phyloP scores from a whole-genome alignment of 441 rosid genomes.

The Macaranga tanarius region DNA sequence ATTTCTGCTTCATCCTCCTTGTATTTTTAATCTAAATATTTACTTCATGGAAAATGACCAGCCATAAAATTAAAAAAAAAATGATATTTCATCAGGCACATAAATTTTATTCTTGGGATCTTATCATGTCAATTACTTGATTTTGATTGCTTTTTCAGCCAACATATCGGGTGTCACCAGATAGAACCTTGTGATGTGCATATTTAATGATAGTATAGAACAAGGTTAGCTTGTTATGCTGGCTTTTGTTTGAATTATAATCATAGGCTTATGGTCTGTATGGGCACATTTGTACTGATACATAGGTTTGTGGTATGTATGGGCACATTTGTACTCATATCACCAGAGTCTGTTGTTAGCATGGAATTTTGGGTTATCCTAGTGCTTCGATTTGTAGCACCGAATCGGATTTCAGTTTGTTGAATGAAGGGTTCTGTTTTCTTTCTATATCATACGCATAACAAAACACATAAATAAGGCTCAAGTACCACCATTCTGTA shows the following conservation, averaged over 20 bases:
- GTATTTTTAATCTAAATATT: not conserved
- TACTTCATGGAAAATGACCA: not conserved
- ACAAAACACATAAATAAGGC: not conserved
- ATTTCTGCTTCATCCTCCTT: not conserved
- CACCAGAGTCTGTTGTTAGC: not conserved
- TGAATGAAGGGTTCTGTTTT: not conserved
- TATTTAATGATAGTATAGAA: not conserved
- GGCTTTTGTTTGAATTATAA: constrained; percentile 6
- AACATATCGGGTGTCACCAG: not conserved
- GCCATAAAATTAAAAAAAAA: not conserved
- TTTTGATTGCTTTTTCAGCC: not conserved
- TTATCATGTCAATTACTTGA: not conserved
- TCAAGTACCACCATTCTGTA: not conserved
- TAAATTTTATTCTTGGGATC: constrained; percentile 3
- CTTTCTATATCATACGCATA: not conserved
- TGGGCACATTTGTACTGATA: not conserved
- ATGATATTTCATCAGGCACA: constrained; percentile 6
- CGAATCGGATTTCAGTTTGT: not conserved
- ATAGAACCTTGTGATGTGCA: not conserved
- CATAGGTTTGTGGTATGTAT: not conserved
- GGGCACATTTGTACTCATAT: not conserved
- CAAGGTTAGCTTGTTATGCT: constrained; percentile 1
- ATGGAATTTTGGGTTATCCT: not conserved
- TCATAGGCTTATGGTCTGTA: not conserved
- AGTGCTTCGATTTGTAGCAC: not conserved